Evolutionary conservation across 306 rosid genomes (phyloP).

Genomic region (Vigna radiata): DNA sequence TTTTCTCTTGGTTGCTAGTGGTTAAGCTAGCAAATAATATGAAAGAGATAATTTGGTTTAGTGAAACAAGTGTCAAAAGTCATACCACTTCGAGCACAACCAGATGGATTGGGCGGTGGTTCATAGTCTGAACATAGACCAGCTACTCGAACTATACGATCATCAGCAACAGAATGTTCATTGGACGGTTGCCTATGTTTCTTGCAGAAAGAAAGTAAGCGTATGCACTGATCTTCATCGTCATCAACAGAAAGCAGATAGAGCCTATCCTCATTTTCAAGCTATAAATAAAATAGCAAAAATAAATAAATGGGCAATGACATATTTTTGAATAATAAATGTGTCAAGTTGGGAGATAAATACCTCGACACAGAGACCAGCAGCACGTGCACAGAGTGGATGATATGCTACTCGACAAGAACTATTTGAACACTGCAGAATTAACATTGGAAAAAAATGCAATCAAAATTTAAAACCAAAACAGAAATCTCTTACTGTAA

Average conservation of each 20-base stretch:
- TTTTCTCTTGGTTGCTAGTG: conserved; percentile 11
- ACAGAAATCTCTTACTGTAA: conserved; percentile 12
- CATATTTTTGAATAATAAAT: conserved; percentile 22
- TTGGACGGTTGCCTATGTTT: conserved; percentile 94
- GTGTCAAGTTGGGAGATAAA: conserved; percentile 28
- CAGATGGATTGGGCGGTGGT: conserved; percentile 89
- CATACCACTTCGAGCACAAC: conserved; percentile 98
- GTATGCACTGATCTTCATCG: conserved; percentile 96
- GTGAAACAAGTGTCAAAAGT: conserved; percentile 32
- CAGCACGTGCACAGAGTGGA: conserved; percentile 99
- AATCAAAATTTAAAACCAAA: conserved; percentile 24
- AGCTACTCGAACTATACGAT: conserved; percentile 63
- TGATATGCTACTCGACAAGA: conserved; percentile 95
- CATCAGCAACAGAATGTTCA: conserved; percentile 77
- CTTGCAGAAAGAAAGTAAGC: conserved; percentile 95
- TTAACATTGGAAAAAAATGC: conserved; percentile 27
- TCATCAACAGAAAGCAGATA: conserved; percentile 91
- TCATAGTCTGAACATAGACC: conserved; percentile 80
- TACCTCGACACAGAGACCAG: conserved; percentile 99
- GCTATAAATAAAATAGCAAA: conserved; percentile 59
- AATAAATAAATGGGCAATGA: conserved; percentile 30
- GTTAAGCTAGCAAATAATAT: conserved; percentile 35
- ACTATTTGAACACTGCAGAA: conserved; percentile 86
- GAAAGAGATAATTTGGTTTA: conserved; percentile 19
- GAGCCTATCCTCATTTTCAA: conserved; percentile 96